phyloP scores from a whole-genome alignment of 2,329 filamentous ascomycete genomes.

The Xylaria sp. region DNA sequence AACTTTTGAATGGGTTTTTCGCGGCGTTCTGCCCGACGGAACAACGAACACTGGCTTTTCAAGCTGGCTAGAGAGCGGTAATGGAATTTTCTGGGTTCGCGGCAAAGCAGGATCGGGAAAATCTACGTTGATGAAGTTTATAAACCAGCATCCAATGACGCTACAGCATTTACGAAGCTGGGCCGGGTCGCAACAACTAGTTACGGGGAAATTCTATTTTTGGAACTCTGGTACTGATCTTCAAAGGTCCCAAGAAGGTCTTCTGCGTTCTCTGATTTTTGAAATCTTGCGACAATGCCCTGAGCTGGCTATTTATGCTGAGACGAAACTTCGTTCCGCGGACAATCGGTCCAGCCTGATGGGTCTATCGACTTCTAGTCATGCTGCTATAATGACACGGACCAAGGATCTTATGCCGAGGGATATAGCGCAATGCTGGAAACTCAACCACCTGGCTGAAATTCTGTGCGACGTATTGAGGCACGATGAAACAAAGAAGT shows the following conservation, averaged over 20 bases:
- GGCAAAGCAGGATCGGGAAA: constrained; percentile 18
- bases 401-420: not conserved
- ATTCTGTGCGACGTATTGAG: not conserved
- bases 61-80: not conserved
- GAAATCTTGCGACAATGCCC: constrained; percentile 8
- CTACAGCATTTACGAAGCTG: not conserved
- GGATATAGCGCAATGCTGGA: not conserved
- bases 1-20: constrained; percentile 10
- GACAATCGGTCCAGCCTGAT: not conserved
- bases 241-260: constrained; percentile 16
- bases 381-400: not conserved
- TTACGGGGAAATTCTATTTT: constrained; percentile 13
- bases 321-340: not conserved
- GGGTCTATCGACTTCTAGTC: not conserved
- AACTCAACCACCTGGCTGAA: not conserved
- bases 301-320: not conserved
- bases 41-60: not conserved
- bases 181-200: not conserved
- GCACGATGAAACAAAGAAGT: not conserved
- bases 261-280: constrained; percentile 10
- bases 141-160: constrained; percentile 1
- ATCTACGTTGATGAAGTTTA: constrained; percentile 22
- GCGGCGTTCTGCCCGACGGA: not conserved
- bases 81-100: constrained; percentile 14
- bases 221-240: constrained; percentile 16